Conservation (phyloP, 345 rosid genomes). For the Luvunga scandens region DNA sequence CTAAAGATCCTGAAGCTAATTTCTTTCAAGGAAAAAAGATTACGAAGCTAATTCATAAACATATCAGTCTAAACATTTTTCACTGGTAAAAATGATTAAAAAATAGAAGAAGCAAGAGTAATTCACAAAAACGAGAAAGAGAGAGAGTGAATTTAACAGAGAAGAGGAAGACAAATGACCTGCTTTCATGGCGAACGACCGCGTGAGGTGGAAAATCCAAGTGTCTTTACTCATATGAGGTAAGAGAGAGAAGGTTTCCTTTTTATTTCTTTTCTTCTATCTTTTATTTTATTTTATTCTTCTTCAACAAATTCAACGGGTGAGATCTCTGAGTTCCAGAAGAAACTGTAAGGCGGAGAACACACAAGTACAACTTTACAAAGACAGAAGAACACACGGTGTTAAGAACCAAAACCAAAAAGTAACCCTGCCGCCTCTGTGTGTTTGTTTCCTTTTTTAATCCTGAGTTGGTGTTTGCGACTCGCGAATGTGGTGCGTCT, state of each 20-base stretch:
- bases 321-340: constrained; percentile 16
- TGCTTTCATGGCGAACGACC: constrained; percentile 19
- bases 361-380: constrained; percentile 8
- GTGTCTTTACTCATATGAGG: constrained; percentile 8
- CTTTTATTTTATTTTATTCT: neutral
- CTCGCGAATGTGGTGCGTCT: neutral
- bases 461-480: neutral
- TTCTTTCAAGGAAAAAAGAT: neutral
- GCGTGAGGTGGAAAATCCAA: constrained; percentile 18
- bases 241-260: constrained; percentile 1
- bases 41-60: neutral
- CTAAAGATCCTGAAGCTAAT: constrained; percentile 6
- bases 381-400: neutral
- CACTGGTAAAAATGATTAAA: neutral
- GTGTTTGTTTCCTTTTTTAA: too few relatives aligned
- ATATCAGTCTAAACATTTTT: neutral
- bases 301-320: constrained; percentile 36
- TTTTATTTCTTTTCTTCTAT: too few relatives aligned
- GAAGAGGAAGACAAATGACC: constrained; percentile 21
- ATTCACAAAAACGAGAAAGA: neutral
- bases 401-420: neutral
- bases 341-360: constrained; percentile 10
- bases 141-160: neutral
- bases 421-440: neutral
- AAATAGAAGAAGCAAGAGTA: neutral